A percentile compares a stretch with the other conserved stretches of the same genome.
phyloP scores from a whole-genome alignment of 2,329 filamentous ascomycete species.

The Trichoderma endophyticum region DNA sequence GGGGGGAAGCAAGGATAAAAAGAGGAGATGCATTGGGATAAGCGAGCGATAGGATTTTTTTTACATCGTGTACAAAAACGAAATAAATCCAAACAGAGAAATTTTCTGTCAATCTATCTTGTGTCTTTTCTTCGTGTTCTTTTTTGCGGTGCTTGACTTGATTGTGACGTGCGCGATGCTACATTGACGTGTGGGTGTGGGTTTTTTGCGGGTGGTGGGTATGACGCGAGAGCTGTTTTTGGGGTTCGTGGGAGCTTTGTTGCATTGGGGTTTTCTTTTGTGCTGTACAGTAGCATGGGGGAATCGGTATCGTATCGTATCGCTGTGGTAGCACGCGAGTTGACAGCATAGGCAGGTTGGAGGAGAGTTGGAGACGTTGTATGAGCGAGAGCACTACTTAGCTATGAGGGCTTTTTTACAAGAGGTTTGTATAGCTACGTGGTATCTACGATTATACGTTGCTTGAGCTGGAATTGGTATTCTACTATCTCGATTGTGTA shows the following conservation, averaged over 20 bases:
- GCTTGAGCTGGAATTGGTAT: neutral
- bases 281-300: neutral
- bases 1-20: neutral
- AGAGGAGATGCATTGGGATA: constrained; percentile 6
- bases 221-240: neutral
- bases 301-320: neutral
- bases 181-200: neutral
- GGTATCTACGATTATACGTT: neutral
- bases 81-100: neutral
- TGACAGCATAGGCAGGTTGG: neutral
- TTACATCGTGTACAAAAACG: neutral
- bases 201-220: neutral
- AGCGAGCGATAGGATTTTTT: constrained; percentile 5
- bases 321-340: neutral
- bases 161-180: neutral
- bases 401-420: neutral
- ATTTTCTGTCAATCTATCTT: neutral
- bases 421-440: neutral
- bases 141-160: neutral
- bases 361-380: neutral
- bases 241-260: neutral
- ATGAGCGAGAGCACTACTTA: neutral
- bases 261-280: neutral
- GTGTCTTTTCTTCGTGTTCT: neutral
- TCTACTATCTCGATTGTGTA: neutral